phyloP scores from a whole-genome alignment of 495 filamentous ascomycete species.

The Parathielavia appendiculata region DNA sequence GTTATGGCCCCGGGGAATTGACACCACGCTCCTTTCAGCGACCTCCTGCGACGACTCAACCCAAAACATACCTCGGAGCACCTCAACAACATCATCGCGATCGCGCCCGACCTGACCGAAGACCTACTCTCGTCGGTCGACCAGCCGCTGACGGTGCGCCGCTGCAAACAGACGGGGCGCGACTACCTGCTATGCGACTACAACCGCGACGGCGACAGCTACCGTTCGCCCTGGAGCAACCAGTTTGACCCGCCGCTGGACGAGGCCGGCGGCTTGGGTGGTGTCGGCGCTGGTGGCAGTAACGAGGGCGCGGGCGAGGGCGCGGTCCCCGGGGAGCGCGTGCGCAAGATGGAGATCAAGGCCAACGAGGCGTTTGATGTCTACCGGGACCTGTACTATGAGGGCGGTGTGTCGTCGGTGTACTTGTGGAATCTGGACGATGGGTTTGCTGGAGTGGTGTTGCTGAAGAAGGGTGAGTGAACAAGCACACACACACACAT shows the following conservation, averaged over 20 bases:
- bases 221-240: conserved; percentile 96
- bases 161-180: conserved; percentile 79
- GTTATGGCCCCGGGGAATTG: conserved; percentile 8
- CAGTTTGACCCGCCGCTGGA: conserved; percentile 85
- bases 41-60: conserved; percentile 96
- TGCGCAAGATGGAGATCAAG: conserved; percentile 85
- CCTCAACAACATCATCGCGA: conserved; percentile 74
- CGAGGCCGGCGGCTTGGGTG: conserved; percentile 39
- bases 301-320: conserved; percentile 53
- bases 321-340: conserved; percentile 74
- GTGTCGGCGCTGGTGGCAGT: conserved; percentile 32
- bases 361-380: conserved; percentile 97
- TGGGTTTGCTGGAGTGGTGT: conserved; percentile 91
- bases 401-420: conserved; percentile 89
- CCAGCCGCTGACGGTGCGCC: conserved; percentile 81
- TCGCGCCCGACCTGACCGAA: conserved; percentile 89
- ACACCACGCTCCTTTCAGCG: conserved; percentile 47
- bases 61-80: conserved; percentile 83
- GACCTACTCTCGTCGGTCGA: conserved; percentile 97
- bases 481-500: background rate
- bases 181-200: conserved; percentile 99
- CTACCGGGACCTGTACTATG: conserved; percentile 96
- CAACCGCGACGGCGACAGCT: conserved; percentile 97
- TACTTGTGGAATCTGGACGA: conserved; percentile 99
- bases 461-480: conserved; percentile 82